Percentiles rank a stretch among this genome's conserved stretches.
Evolutionary conservation across 257 asterid species (phyloP).

Genomic region (Rhazya stricta): DNA sequence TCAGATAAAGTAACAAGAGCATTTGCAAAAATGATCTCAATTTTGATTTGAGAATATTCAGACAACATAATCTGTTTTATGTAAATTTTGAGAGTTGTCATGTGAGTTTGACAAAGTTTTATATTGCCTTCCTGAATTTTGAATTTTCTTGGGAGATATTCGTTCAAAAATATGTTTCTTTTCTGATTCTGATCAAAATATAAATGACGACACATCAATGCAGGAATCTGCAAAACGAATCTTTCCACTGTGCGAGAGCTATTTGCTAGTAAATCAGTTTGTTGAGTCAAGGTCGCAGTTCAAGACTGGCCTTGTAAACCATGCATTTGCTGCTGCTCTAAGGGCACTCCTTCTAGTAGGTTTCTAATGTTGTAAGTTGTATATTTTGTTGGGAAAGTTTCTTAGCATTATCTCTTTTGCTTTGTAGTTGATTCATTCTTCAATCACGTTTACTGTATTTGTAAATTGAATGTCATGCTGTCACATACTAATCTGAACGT

Average conservation of each 20-base stretch:
- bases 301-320: slow-evolving; percentile 90
- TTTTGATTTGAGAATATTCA: background rate
- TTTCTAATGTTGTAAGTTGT: slow-evolving; percentile 27
- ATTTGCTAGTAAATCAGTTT: slow-evolving; percentile 63
- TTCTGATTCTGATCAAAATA: background rate
- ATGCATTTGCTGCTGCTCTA: slow-evolving; percentile 94
- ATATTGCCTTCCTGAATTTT: background rate
- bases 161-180: background rate
- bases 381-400: slow-evolving; percentile 1
- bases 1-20: slow-evolving; percentile 1
- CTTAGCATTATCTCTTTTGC: background rate
- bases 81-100: background rate
- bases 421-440: background rate
- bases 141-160: background rate
- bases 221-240: slow-evolving; percentile 89
- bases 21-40: background rate
- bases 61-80: background rate
- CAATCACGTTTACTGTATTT: background rate
- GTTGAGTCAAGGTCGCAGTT: slow-evolving; percentile 89
- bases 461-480: background rate
- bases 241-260: slow-evolving; percentile 86
- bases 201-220: slow-evolving; percentile 19
- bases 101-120: background rate
- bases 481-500: background rate
- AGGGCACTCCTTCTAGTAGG: slow-evolving; percentile 86